These are phyloP conservation scores for Suillus subaureus DNA, from an alignment of 768 basidiomycete species.

Conservation along the genomic window DNA sequence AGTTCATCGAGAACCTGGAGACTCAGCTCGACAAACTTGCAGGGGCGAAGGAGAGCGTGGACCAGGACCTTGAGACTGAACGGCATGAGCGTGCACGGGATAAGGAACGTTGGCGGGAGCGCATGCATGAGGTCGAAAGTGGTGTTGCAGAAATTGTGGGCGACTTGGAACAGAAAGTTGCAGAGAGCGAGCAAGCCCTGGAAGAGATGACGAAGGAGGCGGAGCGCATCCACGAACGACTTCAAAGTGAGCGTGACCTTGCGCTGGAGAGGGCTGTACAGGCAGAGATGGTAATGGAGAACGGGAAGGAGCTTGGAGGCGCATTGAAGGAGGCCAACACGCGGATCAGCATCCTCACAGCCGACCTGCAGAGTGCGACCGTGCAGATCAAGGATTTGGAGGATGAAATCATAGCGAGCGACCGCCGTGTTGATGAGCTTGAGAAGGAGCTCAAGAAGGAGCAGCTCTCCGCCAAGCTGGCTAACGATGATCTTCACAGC, in stretches of 20 bases:
- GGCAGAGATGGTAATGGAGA: constrained; percentile 65
- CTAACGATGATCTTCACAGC: constrained; percentile 41
- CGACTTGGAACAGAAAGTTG: constrained; percentile 61
- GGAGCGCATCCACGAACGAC: constrained; percentile 46
- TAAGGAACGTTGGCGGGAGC: constrained; percentile 68
- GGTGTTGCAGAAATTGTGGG: constrained; percentile 68
- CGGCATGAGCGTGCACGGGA: constrained; percentile 60
- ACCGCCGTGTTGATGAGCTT: constrained; percentile 53
- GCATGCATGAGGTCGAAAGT: constrained; percentile 71
- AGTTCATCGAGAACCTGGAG: constrained; percentile 41
- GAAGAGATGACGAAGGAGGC: constrained; percentile 45
- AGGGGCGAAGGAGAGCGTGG: constrained; percentile 47
- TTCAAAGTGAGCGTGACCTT: constrained; percentile 54
- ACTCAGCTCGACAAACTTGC: constrained; percentile 41
- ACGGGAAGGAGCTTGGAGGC: constrained; percentile 66
- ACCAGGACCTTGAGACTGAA: constrained; percentile 55
- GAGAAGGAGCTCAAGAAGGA: constrained; percentile 62
- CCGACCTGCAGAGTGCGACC: constrained; percentile 62
- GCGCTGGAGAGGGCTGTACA: constrained; percentile 63
- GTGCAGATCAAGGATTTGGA: constrained; percentile 62
- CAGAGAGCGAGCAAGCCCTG: constrained; percentile 51
- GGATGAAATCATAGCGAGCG: constrained; percentile 55
- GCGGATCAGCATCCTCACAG: constrained; percentile 53
- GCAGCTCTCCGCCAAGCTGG: constrained; percentile 41
- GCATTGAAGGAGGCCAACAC: constrained; percentile 69